These are phyloP conservation scores for Helotiales sp. DNA, from an alignment of 2,329 filamentous ascomycete genomes.

Conservation along the genomic window DNA sequence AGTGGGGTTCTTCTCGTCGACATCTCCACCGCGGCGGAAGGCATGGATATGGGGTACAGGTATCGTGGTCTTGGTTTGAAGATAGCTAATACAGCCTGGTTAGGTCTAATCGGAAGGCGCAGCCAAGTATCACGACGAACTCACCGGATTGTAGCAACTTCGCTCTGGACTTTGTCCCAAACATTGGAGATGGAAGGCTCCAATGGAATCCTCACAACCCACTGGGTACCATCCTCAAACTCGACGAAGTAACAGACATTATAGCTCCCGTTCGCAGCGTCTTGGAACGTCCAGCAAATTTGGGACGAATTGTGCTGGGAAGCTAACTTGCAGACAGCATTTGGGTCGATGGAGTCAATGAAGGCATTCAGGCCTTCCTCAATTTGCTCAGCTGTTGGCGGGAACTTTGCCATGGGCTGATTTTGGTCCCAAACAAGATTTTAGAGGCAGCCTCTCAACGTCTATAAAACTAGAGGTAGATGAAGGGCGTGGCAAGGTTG, in stretches of 20 bases:
- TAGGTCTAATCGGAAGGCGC: background rate
- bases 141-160: background rate
- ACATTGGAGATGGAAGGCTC: background rate
- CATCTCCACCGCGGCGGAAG: background rate
- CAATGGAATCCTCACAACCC: background rate
- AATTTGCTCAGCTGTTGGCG: background rate
- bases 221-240: background rate
- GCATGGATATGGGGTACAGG: background rate
- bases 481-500: too few species aligned
- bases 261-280: background rate
- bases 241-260: background rate
- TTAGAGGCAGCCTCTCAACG: too few species aligned
- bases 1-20: conserved; percentile 17
- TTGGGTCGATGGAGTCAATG: background rate
- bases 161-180: background rate
- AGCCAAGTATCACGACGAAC: too few species aligned
- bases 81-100: background rate
- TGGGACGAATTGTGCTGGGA: background rate
- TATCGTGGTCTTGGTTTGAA: background rate
- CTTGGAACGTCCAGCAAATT: background rate
- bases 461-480: too few species aligned
- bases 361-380: background rate
- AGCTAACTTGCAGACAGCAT: background rate
- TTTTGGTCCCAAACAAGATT: too few species aligned
- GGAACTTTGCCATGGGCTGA: too few species aligned